Conservation (phyloP, 2,329 filamentous ascomycete genomes). For the Akanthomyces lecanii region DNA sequence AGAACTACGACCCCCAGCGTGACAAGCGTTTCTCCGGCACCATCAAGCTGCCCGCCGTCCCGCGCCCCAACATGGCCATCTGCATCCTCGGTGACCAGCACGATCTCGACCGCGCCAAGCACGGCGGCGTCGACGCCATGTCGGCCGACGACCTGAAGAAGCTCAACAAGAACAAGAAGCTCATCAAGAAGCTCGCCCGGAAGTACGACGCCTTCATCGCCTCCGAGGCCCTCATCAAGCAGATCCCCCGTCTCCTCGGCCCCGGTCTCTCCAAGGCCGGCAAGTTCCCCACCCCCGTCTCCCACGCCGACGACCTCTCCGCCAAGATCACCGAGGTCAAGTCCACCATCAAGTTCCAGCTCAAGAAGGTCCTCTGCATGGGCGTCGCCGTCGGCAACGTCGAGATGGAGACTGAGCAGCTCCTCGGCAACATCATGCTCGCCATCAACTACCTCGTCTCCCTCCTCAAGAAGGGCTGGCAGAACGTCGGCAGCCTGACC, state of each 20-base stretch:
- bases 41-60: conserved; percentile 88
- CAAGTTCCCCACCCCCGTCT: conserved; percentile 99
- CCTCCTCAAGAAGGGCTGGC: conserved; percentile 99
- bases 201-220: conserved; percentile 99
- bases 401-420: conserved; percentile 92
- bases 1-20: conserved; percentile 99
- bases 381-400: conserved; percentile 99
- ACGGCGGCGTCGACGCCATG: conserved; percentile 98
- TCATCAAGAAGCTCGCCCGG: conserved; percentile 99
- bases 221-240: conserved; percentile 97
- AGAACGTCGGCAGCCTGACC: conserved; percentile 99
- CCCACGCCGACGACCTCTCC: conserved; percentile 88
- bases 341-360: conserved; percentile 99
- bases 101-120: conserved; percentile 99
- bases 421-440: conserved; percentile 98
- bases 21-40: conserved; percentile 99
- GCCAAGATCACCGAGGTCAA: conserved; percentile 99
- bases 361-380: conserved; percentile 99
- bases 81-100: conserved; percentile 76
- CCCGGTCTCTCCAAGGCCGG: conserved; percentile 98
- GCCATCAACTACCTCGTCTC: conserved; percentile 99
- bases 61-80: conserved; percentile 86
- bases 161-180: conserved; percentile 99
- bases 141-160: conserved; percentile 99
- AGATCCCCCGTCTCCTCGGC: conserved; percentile 98